Conservation (phyloP, 768 basidiomycete species). For the Paxillus rubicundulus region DNA sequence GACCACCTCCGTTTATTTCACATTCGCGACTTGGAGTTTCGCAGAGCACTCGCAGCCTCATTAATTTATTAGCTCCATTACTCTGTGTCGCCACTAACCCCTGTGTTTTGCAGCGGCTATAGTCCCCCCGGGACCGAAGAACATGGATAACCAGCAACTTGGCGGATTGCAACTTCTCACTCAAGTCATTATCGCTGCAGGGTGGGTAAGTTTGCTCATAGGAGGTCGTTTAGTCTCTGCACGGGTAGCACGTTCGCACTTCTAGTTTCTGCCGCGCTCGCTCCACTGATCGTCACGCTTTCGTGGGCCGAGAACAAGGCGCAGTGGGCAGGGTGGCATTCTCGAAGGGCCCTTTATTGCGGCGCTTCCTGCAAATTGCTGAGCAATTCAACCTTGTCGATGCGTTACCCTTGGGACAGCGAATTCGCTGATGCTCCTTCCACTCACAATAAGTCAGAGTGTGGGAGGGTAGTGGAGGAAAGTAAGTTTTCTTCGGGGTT, state of each 20-base stretch:
- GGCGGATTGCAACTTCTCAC: conserved; percentile 63
- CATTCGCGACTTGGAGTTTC: conserved; percentile 54
- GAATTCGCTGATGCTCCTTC: conserved; percentile 52
- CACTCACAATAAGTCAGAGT: conserved; percentile 47
- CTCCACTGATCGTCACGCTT: conserved; percentile 53
- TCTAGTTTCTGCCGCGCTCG: conserved; percentile 47
- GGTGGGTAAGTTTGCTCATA: conserved; percentile 50
- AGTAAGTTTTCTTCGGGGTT: conserved; percentile 30
- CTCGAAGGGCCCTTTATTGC: background rate
- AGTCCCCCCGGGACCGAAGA: conserved; percentile 17
- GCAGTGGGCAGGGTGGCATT: background rate
- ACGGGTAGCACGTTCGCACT: conserved; percentile 58
- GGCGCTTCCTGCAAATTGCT: conserved; percentile 17
- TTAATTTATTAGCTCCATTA: conserved; percentile 63
- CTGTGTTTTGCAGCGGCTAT: conserved; percentile 47
- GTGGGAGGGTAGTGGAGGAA: conserved; percentile 44
- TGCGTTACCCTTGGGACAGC: conserved; percentile 45
- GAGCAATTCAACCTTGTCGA: conserved; percentile 49
- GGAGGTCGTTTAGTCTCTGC: conserved; percentile 3
- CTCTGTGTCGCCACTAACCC: conserved; percentile 41
- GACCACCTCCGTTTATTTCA: conserved; percentile 66
- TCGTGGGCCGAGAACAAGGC: conserved; percentile 54
- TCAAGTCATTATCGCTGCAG: conserved; percentile 61
- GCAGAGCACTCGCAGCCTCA: conserved; percentile 51
- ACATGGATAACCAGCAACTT: background rate